phyloP scores from a whole-genome alignment of 140 eudicot genomes.

The Cichorium intybus region DNA sequence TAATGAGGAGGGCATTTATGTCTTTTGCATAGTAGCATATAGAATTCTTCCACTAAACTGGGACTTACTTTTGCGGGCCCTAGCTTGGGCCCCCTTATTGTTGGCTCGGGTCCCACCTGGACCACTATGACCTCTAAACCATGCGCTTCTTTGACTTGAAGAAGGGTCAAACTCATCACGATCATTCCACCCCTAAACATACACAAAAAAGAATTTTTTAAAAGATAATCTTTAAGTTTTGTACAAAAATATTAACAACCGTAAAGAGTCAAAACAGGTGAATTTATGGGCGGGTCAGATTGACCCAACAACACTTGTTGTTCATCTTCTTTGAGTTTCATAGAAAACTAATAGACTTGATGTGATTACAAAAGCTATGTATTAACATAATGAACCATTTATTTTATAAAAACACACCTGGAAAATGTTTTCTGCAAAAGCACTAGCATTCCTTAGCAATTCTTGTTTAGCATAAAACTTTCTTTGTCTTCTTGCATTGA shows the following conservation, averaged over 20 bases:
- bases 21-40: not conserved
- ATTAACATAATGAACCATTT: not conserved
- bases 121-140: conserved; percentile 44
- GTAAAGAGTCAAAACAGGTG: not conserved
- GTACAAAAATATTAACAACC: too few relatives aligned
- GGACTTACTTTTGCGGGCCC: conserved; percentile 48
- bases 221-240: conserved; percentile 4
- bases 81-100: conserved; percentile 29
- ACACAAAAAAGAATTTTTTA: not conserved
- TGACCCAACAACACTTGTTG: too few relatives aligned
- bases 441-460: conserved; percentile 55
- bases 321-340: not conserved
- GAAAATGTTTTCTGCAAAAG: conserved; percentile 57
- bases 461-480: conserved; percentile 44
- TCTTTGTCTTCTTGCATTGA: conserved; percentile 41
- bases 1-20: too few relatives aligned
- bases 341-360: not conserved
- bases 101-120: conserved; percentile 26
- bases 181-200: conserved; percentile 43
- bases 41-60: conserved; percentile 1
- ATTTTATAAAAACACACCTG: conserved; percentile 55
- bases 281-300: not conserved
- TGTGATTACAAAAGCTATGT: not conserved
- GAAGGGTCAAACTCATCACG: conserved; percentile 47
- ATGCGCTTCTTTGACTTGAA: conserved; percentile 46